These are phyloP conservation scores for Iodosphaeria phyllophila DNA, from an alignment of 2,329 filamentous ascomycete genomes.

Conservation along the genomic window DNA sequence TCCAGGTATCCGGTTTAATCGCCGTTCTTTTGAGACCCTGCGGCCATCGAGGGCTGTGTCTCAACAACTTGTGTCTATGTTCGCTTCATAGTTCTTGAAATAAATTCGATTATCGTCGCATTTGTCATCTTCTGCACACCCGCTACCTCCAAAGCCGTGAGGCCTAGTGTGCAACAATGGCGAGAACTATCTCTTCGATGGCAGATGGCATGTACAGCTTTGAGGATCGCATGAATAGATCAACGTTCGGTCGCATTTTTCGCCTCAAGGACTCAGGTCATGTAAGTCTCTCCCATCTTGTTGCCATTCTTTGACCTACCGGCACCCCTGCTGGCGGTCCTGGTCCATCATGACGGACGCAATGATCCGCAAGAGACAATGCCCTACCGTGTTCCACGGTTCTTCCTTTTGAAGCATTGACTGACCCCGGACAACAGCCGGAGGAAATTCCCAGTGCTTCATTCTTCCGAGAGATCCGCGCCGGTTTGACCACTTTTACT, in stretches of 20 bases:
- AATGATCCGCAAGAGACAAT: too few species aligned
- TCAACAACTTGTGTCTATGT: too few species aligned
- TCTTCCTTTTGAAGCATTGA: not conserved
- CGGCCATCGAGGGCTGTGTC: too few species aligned
- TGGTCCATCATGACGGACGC: not conserved
- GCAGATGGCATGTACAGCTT: constrained; percentile 5
- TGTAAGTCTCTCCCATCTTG: constrained; percentile 21
- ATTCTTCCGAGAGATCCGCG: constrained; percentile 63
- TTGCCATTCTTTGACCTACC: not conserved
- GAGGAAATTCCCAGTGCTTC: constrained; percentile 47
- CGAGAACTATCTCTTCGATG: constrained; percentile 1
- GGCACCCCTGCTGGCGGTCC: not conserved
- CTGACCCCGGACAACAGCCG: constrained; percentile 23
- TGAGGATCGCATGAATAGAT: constrained; percentile 14
- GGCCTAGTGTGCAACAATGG: not conserved
- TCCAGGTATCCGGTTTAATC: too few species aligned
- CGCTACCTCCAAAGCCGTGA: too few species aligned
- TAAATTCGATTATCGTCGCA: too few species aligned
- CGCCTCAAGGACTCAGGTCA: constrained; percentile 45
- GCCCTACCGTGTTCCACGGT: not conserved
- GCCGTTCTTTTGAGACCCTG: too few species aligned
- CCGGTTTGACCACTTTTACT: constrained; percentile 62
- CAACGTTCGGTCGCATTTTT: constrained; percentile 35
- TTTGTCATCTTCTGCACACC: too few species aligned
- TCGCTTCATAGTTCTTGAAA: too few species aligned